Percentiles rank a stretch among this genome's conserved stretches.
Evolutionary conservation across 441 rosid genomes (phyloP).

Genomic region (Sinapis alba): DNA sequence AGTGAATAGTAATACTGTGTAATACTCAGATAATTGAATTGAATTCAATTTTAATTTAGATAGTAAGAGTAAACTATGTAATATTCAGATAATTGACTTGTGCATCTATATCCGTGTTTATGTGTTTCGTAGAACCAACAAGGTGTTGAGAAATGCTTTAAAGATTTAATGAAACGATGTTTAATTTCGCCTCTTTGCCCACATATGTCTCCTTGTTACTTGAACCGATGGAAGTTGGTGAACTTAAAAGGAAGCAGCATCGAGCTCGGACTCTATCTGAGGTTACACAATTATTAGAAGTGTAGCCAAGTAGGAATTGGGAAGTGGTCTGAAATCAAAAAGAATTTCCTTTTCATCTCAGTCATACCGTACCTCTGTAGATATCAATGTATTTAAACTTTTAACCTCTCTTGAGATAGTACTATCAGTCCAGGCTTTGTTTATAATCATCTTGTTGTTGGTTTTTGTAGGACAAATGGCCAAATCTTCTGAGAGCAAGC

Average conservation of each 20-base stretch:
- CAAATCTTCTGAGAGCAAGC: conserved; percentile 91
- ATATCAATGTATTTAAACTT: conserved; percentile 69
- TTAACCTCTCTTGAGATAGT: background rate
- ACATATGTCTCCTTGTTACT: conserved; percentile 25
- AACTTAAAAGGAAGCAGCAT: too few relatives aligned
- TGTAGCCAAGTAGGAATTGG: too few relatives aligned
- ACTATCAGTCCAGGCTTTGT: background rate
- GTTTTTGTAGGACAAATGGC: conserved; percentile 88
- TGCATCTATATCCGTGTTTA: too few relatives aligned
- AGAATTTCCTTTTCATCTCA: conserved; percentile 77
- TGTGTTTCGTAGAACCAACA: too few relatives aligned
- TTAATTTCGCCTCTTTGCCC: conserved; percentile 43
- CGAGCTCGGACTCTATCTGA: too few relatives aligned
- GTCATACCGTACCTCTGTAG: conserved; percentile 93
- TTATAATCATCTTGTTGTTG: conserved; percentile 13
- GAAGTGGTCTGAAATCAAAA: conserved; percentile 92
- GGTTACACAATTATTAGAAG: too few relatives aligned
- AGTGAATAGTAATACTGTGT: too few relatives aligned
- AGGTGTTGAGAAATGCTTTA: too few relatives aligned
- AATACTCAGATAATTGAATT: background rate
- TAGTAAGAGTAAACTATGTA: background rate
- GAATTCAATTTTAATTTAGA: background rate
- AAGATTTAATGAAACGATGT: background rate
- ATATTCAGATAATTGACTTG: too few relatives aligned
- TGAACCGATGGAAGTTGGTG: conserved; percentile 27